phyloP scores from a whole-genome alignment of 2,329 filamentous ascomycete species.

The Aureobasidium sp. region DNA sequence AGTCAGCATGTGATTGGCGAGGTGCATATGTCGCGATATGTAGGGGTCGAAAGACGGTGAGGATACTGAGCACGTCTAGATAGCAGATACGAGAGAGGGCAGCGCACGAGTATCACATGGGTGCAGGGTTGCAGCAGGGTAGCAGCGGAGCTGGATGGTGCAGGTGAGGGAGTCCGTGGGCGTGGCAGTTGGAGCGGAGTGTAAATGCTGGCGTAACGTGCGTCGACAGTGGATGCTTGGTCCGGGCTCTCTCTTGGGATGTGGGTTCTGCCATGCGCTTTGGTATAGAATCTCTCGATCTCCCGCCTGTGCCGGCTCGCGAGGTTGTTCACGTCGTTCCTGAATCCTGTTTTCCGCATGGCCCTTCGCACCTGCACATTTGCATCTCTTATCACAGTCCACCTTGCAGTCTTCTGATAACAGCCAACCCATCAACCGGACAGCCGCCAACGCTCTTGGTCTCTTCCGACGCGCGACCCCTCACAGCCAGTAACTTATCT shows the following conservation, averaged over 20 bases:
- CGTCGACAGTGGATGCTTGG: not conserved
- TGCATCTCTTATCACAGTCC: not conserved
- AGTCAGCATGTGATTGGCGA: slow-evolving; percentile 10
- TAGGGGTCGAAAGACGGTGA: slow-evolving; percentile 9
- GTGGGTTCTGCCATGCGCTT: not conserved
- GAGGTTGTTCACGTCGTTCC: not conserved
- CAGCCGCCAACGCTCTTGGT: not conserved
- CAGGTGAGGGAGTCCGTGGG: not conserved
- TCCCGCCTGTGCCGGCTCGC: slow-evolving; percentile 1
- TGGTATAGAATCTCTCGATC: slow-evolving; percentile 6
- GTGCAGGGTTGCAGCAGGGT: not conserved
- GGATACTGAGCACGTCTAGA: not conserved
- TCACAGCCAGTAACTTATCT: not conserved
- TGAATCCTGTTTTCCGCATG: not conserved
- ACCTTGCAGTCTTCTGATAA: not conserved
- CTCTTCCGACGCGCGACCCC: slow-evolving; percentile 5
- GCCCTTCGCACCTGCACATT: too few species aligned
- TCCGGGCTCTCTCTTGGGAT: not conserved
- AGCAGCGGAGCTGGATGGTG: not conserved
- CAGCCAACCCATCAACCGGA: not conserved
- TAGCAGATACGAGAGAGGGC: not conserved
- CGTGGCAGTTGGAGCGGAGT: not conserved
- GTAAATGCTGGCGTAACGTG: not conserved
- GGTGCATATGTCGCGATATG: not conserved
- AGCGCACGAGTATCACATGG: not conserved